Conservation (phyloP, 139 green algal species). For the Monoraphidium neglectum region DNA sequence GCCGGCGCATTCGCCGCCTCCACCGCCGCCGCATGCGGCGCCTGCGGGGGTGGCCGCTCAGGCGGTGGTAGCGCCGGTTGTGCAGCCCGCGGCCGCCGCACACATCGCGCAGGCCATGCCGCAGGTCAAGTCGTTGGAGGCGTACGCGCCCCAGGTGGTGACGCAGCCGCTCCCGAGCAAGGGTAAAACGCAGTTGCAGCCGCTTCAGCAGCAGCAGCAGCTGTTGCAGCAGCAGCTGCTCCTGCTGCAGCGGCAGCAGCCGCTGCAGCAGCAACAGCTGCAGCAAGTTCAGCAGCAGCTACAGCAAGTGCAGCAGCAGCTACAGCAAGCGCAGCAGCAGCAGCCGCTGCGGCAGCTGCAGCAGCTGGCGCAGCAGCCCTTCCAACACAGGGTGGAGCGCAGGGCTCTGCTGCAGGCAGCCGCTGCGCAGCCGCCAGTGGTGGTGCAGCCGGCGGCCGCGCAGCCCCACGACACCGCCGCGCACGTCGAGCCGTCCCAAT, state of each 20-base stretch:
- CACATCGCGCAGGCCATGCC: no score
- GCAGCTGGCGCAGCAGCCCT: background rate
- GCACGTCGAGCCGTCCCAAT: background rate
- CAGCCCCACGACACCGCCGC: background rate
- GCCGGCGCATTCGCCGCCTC: no score
- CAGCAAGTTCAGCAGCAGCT: background rate
- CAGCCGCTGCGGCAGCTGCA: background rate
- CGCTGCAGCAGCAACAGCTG: constrained; percentile 18
- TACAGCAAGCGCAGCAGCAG: constrained; percentile 1
- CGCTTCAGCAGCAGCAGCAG: constrained; percentile 2
- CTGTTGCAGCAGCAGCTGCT: constrained; percentile 10
- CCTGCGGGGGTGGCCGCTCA: no score
- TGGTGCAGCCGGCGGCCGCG: background rate
- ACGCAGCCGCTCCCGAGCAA: no score
- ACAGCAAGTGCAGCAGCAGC: constrained; percentile 9
- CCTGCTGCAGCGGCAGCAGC: constrained; percentile 1
- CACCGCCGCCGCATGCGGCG: no score
- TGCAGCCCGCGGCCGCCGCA: no score
- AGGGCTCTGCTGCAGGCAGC: background rate
- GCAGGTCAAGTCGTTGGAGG: no score
- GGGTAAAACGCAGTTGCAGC: constrained; percentile 8
- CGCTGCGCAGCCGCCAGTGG: background rate
- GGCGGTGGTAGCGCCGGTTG: no score
- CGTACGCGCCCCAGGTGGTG: no score
- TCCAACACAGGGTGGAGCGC: background rate